These are phyloP conservation scores for Ilyonectria robusta DNA, from an alignment of 2,329 filamentous ascomycete genomes.

Conservation along the genomic window DNA sequence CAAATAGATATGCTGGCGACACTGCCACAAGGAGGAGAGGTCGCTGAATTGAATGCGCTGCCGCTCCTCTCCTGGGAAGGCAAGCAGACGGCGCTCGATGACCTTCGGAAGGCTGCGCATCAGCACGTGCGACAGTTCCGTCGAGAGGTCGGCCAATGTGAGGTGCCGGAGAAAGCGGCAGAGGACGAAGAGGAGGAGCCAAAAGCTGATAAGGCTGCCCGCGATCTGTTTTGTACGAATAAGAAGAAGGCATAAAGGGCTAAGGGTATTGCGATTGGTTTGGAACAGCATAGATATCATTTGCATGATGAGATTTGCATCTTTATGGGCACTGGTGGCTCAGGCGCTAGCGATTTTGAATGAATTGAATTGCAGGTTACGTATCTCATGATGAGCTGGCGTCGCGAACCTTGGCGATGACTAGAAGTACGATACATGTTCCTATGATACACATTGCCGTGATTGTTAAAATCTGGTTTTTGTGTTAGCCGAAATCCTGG, in stretches of 20 bases:
- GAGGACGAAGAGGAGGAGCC: constrained; percentile 33
- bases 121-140: constrained; percentile 74
- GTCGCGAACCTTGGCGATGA: constrained; percentile 58
- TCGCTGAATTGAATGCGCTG: constrained; percentile 62
- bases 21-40: constrained; percentile 58
- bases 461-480: constrained; percentile 69
- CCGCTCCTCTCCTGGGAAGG: constrained; percentile 78
- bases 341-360: constrained; percentile 26
- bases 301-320: constrained; percentile 17
- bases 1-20: constrained; percentile 63
- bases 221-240: constrained; percentile 75
- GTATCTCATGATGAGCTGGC: constrained; percentile 33
- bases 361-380: constrained; percentile 26
- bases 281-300: constrained; percentile 23
- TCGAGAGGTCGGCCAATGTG: constrained; percentile 77
- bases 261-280: constrained; percentile 7
- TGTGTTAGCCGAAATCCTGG: not conserved
- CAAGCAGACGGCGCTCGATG: constrained; percentile 54
- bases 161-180: constrained; percentile 39
- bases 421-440: constrained; percentile 75
- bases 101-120: constrained; percentile 60
- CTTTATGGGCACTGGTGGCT: constrained; percentile 14
- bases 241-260: constrained; percentile 48
- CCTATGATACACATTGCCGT: constrained; percentile 75
- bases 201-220: constrained; percentile 56